These are phyloP conservation scores for Penicillium manginii DNA, from an alignment of 495 filamentous ascomycete genomes.

Conservation along the genomic window DNA sequence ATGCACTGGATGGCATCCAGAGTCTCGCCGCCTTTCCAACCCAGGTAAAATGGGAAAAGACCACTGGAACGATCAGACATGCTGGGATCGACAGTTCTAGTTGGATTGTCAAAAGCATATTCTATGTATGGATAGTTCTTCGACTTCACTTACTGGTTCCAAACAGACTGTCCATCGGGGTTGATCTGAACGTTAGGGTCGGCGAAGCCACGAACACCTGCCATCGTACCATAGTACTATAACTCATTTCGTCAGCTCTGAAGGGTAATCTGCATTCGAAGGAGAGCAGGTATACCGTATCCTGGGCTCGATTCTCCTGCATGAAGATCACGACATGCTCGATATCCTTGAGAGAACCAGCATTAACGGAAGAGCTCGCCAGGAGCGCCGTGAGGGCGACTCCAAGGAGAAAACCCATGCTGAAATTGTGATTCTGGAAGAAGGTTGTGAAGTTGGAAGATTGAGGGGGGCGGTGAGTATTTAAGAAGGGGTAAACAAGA, in stretches of 20 bases:
- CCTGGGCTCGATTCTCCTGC: constrained; percentile 55
- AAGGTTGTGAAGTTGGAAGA: not conserved
- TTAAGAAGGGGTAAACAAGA: not conserved
- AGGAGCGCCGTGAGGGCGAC: constrained; percentile 26
- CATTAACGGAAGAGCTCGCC: constrained; percentile 26
- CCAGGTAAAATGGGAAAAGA: constrained; percentile 58
- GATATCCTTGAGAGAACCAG: constrained; percentile 53
- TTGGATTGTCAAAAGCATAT: not conserved
- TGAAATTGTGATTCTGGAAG: not conserved
- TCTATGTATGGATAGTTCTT: not conserved
- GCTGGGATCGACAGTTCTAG: constrained; percentile 24
- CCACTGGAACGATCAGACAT: constrained; percentile 32
- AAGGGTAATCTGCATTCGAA: constrained; percentile 1
- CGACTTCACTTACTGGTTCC: constrained; percentile 47
- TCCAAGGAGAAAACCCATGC: constrained; percentile 23
- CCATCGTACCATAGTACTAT: constrained; percentile 59
- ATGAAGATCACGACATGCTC: constrained; percentile 64
- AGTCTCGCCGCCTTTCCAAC: constrained; percentile 51
- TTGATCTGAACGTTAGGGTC: constrained; percentile 62
- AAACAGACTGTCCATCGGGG: constrained; percentile 44
- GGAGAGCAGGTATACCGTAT: constrained; percentile 30
- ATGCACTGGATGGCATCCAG: constrained; percentile 58
- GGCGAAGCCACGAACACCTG: constrained; percentile 58
- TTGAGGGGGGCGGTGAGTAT: not conserved
- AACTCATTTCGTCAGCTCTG: not conserved